Conservation (phyloP, 768 basidiomycete genomes). For the Mycena filopes region DNA sequence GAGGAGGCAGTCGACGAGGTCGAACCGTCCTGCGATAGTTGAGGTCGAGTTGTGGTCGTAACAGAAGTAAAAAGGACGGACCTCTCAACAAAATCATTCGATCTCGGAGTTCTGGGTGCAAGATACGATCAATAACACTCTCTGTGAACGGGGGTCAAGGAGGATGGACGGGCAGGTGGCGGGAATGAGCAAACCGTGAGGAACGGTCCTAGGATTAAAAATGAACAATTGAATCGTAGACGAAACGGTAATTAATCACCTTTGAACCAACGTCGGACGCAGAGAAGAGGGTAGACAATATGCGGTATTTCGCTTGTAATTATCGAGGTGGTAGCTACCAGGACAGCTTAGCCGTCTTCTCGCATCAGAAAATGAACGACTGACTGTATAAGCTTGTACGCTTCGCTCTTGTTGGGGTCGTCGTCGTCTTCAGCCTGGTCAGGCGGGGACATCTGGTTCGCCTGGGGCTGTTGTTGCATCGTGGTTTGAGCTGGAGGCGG, state of each 20-base stretch:
- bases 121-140: slow-evolving; percentile 89
- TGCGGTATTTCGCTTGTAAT: slow-evolving; percentile 84
- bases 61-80: slow-evolving; percentile 45
- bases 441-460: slow-evolving; percentile 40
- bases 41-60: slow-evolving; percentile 9
- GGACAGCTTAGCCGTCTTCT: slow-evolving; percentile 1
- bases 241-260: slow-evolving; percentile 48
- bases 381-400: slow-evolving; percentile 84
- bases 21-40: slow-evolving; percentile 69
- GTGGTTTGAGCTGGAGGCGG: slow-evolving; percentile 35
- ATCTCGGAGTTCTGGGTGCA: slow-evolving; percentile 91
- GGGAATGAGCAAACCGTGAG: slow-evolving; percentile 69
- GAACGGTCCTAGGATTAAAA: slow-evolving; percentile 67
- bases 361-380: slow-evolving; percentile 33
- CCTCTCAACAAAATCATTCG: slow-evolving; percentile 91
- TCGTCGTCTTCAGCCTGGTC: slow-evolving; percentile 70
- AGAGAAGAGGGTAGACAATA: slow-evolving; percentile 92
- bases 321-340: slow-evolving; percentile 88
- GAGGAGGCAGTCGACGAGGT: slow-evolving; percentile 81
- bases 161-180: background rate
- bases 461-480: slow-evolving; percentile 46
- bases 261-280: slow-evolving; percentile 89
- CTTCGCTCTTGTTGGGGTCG: slow-evolving; percentile 81
- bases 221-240: slow-evolving; percentile 24
- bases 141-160: slow-evolving; percentile 56